These are phyloP conservation scores for Datura wrightii DNA, from an alignment of 257 asterid species.

Conservation along the genomic window DNA sequence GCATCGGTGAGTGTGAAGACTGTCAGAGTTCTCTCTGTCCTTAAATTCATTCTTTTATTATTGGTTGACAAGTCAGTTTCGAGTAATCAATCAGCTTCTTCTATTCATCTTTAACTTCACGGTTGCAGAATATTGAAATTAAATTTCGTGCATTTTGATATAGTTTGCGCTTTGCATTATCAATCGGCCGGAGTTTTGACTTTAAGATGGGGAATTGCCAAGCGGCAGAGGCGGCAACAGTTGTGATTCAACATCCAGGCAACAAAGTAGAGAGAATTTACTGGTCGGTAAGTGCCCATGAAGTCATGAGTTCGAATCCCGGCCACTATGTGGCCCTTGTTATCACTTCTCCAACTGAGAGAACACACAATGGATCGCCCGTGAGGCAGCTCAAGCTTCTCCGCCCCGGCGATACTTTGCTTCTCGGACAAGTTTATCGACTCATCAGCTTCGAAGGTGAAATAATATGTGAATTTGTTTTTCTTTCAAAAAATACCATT, in stretches of 20 bases:
- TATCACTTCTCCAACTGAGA: conserved; percentile 43
- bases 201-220: conserved; percentile 79
- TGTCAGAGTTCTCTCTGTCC: conserved; percentile 27
- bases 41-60: conserved; percentile 29
- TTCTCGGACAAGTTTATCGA: conserved; percentile 80
- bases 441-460: conserved; percentile 83
- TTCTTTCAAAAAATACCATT: neutral
- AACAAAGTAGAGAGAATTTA: conserved; percentile 72
- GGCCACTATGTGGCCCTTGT: conserved; percentile 86
- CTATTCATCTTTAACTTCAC: neutral
- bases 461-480: neutral
- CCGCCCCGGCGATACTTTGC: conserved; percentile 72
- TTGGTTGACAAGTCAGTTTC: conserved; percentile 14
- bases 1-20: conserved; percentile 31
- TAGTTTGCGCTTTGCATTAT: neutral
- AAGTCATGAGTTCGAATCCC: conserved; percentile 77
- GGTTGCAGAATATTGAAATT: neutral
- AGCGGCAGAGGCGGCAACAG: conserved; percentile 90
- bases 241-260: conserved; percentile 72
- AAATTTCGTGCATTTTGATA: neutral
- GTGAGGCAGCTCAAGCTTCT: conserved; percentile 82
- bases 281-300: conserved; percentile 70
- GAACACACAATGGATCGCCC: conserved; percentile 52
- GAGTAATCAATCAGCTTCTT: neutral
- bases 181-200: neutral